Percentiles rank a stretch among this genome's conserved stretches.
Conservation (phyloP, 164 flowering plant genomes). For the Piper longum region DNA sequence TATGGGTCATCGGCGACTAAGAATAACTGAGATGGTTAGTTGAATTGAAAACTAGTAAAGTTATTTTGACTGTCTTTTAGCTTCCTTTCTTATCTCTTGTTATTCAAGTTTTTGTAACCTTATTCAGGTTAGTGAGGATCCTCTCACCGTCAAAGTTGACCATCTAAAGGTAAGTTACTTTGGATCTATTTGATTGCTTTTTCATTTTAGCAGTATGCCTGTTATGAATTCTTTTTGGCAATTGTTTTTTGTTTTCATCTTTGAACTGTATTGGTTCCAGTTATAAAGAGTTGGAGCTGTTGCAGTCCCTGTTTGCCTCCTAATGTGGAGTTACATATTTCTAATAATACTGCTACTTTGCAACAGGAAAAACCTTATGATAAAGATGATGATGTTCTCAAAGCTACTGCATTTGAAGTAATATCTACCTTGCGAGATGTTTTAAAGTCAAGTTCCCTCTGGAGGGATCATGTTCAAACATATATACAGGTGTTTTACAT, state of each 20-base stretch:
- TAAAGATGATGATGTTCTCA: slow-evolving; percentile 85
- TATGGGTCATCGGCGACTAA: slow-evolving; percentile 85
- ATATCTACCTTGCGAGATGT: slow-evolving; percentile 86
- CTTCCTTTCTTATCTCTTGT: background rate
- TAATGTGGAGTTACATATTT: background rate
- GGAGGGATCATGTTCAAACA: slow-evolving; percentile 95
- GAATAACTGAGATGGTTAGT: slow-evolving; percentile 88
- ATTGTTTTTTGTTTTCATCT: background rate
- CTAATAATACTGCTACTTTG: background rate
- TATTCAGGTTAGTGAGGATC: slow-evolving; percentile 79
- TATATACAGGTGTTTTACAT: slow-evolving; percentile 53
- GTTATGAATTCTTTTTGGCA: too few relatives aligned
- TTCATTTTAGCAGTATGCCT: too few relatives aligned
- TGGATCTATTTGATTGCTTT: background rate
- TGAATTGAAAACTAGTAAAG: background rate
- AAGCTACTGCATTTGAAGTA: slow-evolving; percentile 96
- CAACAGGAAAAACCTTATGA: slow-evolving; percentile 74
- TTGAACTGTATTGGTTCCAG: background rate
- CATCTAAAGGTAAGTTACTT: slow-evolving; percentile 66
- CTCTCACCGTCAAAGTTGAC: slow-evolving; percentile 95
- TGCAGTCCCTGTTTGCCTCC: background rate
- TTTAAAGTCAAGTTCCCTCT: slow-evolving; percentile 72
- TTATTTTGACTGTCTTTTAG: background rate
- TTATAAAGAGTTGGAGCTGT: background rate
- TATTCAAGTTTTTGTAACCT: background rate